Base-by-base conservation (phyloP, 2,329 filamentous ascomycete species). In the Aspergillus amoenus region DNA sequence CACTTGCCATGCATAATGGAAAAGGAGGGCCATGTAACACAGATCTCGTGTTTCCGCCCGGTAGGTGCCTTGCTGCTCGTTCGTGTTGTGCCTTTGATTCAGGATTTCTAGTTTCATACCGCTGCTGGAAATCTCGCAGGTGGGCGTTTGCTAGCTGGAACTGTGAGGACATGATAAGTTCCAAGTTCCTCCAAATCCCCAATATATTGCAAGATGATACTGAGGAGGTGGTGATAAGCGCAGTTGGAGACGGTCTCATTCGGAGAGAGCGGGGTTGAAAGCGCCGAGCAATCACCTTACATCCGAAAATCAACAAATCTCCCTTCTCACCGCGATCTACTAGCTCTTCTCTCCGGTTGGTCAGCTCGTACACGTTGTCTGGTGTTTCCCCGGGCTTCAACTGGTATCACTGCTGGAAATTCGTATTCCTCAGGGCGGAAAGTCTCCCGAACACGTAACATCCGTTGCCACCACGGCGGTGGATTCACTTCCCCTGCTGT, bases 41-140 rank as follows among this genome's bases (percentile, higher is more conserved):
- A 55, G 61, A 70, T 48, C 69, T 63, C 11, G 70, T 72, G 42
- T 72, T 72, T 15, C 70, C 70, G n/a, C 70, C 70, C 5, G 69
- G 70, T 37, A 71, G 53, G 21, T 65, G 61, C 15, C 54, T 43
- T 41, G 61, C 55, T 1, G 69, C 67, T 43, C 57, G 40, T 22
- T 64, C 17, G 53, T 71, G 61, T 24, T 58, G 30, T 1, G 12
- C 40, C 6, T 55, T 41, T 3, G 64, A 66, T 9, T 42, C 48
- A 1, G 62, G 58, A 18, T 62, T 54, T 1, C 48, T 45, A 12
- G 32, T 13, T 15, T 48, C 34, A 22, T 56, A 57, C 8, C 15
- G 42, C 21, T 22, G 21, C 18, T 47, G 39, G 13, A 46, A 47
- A 11, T 13, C 41, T 6, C n/a, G 34, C 4, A 56, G 34, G 13